Percentiles rank a stretch among this genome's conserved stretches.
Evolutionary conservation across 352 stramenopile species (phyloP).

Genomic region (Plasmopara muralis): DNA sequence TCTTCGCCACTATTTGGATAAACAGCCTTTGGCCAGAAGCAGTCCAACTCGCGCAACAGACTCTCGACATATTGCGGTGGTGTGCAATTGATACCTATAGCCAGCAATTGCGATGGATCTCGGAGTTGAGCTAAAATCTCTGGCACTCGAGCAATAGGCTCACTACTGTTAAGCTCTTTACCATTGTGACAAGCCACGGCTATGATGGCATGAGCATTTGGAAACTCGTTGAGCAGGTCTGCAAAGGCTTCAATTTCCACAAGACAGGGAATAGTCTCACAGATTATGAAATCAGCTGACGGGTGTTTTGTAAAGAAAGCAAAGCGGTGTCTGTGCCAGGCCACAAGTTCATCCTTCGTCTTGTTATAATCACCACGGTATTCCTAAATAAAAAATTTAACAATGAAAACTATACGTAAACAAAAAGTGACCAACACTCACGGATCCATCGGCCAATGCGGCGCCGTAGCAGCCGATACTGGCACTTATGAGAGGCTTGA

Average conservation of each 20-base stretch:
- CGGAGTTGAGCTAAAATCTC: conserved; percentile 44
- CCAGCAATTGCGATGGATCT: conserved; percentile 51
- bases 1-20: conserved; percentile 85
- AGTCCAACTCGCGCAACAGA: conserved; percentile 44
- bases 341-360: conserved; percentile 55
- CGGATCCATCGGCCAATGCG: conserved; percentile 74
- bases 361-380: conserved; percentile 80
- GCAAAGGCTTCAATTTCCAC: conserved; percentile 74
- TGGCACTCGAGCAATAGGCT: conserved; percentile 39
- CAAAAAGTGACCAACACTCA: conserved; percentile 14
- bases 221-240: conserved; percentile 65
- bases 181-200: conserved; percentile 59
- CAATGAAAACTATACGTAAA: neutral
- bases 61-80: conserved; percentile 64
- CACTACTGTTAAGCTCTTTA: conserved; percentile 59
- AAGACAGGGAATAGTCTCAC: conserved; percentile 84
- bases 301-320: conserved; percentile 47
- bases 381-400: conserved; percentile 35
- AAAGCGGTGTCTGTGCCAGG: conserved; percentile 75
- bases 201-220: conserved; percentile 45
- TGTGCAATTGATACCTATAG: conserved; percentile 83
- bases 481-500: conserved; percentile 68
- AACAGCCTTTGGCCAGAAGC: conserved; percentile 44
- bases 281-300: conserved; percentile 67
- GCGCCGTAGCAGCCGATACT: conserved; percentile 86